Percentiles rank a stretch among this genome's conserved stretches.
Evolutionary conservation across 139 green algal genomes (phyloP).

Genomic region (Coelastrella sp.): DNA sequence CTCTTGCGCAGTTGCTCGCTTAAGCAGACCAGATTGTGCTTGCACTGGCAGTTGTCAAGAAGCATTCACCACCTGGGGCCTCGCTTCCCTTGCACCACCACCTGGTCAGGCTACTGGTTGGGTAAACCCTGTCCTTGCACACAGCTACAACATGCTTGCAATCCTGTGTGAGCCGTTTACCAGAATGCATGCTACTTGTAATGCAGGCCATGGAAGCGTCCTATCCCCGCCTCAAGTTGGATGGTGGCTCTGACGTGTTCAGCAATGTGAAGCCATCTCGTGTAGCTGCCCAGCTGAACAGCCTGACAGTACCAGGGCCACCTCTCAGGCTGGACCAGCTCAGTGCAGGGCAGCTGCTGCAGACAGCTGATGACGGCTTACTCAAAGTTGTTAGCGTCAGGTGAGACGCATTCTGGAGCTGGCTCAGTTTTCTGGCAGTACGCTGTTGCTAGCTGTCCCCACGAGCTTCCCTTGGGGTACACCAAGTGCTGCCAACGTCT

Average conservation of each 20-base stretch:
- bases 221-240: background rate
- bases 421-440: no score
- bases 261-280: background rate
- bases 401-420: background rate
- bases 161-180: no score
- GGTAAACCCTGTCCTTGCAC: no score
- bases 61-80: background rate
- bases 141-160: no score
- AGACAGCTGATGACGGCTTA: background rate
- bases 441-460: no score
- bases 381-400: background rate
- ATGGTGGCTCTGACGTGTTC: background rate
- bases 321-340: slow-evolving; percentile 8
- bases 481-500: no score
- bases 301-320: slow-evolving; percentile 17
- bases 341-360: background rate
- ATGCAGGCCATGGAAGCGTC: slow-evolving; percentile 18
- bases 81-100: no score
- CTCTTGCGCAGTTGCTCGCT: no score
- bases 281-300: slow-evolving; percentile 31
- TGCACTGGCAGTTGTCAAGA: background rate
- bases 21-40: background rate
- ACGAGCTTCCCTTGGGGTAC: no score
- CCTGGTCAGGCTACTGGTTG: no score
- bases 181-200: no score